phyloP scores from a whole-genome alignment of 139 green algal species.

The Parachlorella kessleri region DNA sequence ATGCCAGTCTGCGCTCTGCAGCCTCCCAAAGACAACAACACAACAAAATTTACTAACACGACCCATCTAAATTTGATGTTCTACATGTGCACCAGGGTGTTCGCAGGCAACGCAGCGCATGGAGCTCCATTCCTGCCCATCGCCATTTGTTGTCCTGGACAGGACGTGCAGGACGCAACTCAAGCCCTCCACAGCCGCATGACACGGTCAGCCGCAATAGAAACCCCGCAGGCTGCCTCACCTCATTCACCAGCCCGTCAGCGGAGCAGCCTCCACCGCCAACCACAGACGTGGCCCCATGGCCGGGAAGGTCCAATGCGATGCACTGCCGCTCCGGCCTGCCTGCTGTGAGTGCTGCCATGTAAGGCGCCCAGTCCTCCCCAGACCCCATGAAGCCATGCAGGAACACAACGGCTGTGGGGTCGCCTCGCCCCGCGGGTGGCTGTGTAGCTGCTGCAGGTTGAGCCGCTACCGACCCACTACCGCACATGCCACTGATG shows the following conservation, averaged over 20 bases:
- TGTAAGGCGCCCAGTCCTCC: constrained; percentile 75
- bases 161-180: too few species aligned
- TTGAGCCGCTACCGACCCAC: too few species aligned
- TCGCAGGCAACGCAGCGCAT: too few species aligned
- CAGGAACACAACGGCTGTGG: constrained; percentile 67
- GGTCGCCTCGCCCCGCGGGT: background rate
- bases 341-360: constrained; percentile 48
- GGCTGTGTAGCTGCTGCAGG: background rate
- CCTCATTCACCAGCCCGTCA: constrained; percentile 1
- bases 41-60: too few species aligned
- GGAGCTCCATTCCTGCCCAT: too few species aligned
- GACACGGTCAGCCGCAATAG: too few species aligned
- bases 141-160: too few species aligned
- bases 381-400: constrained; percentile 84
- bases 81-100: background rate
- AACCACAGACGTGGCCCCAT: constrained; percentile 55
- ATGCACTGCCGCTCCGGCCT: constrained; percentile 55
- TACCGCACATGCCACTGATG: background rate
- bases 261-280: background rate
- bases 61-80: background rate
- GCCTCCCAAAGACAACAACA: too few species aligned
- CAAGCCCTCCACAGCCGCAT: too few species aligned
- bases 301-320: constrained; percentile 79
- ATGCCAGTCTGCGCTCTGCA: too few species aligned
- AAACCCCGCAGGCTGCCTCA: too few species aligned